These are phyloP conservation scores for Aspergillus pseudoglaucus DNA, from an alignment of 2,329 filamentous ascomycete species.

Conservation along the genomic window DNA sequence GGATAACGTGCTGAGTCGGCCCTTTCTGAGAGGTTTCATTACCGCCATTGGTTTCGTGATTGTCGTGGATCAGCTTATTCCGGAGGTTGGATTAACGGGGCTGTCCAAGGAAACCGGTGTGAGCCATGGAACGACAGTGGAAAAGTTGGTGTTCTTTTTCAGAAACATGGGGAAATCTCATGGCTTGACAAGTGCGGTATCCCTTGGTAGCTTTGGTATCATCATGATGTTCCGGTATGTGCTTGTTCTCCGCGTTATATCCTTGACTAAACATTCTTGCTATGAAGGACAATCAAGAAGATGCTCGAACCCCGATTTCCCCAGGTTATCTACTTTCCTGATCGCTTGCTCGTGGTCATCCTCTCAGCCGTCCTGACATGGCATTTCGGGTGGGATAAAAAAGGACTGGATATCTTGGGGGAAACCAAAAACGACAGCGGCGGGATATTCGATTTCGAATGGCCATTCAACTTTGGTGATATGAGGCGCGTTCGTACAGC, in stretches of 20 bases:
- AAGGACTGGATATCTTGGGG: constrained; percentile 78
- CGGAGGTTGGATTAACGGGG: constrained; percentile 71
- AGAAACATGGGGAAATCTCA: constrained; percentile 62
- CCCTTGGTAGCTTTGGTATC: constrained; percentile 70
- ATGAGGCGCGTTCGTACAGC: constrained; percentile 78
- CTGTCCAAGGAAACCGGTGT: constrained; percentile 57
- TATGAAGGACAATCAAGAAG: constrained; percentile 67
- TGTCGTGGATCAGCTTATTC: constrained; percentile 87
- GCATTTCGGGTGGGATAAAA: constrained; percentile 66
- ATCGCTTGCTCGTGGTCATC: constrained; percentile 84
- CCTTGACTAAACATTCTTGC: background rate
- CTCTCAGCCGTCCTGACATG: constrained; percentile 75
- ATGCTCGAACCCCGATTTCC: constrained; percentile 72
- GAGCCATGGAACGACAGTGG: constrained; percentile 75
- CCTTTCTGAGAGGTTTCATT: constrained; percentile 92
- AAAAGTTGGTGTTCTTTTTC: constrained; percentile 77
- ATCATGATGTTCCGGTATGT: constrained; percentile 83
- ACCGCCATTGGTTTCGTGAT: constrained; percentile 96
- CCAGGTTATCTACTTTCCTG: constrained; percentile 78
- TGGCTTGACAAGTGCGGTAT: constrained; percentile 67
- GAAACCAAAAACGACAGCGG: constrained; percentile 68
- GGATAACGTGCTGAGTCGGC: constrained; percentile 86
- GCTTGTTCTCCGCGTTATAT: background rate
- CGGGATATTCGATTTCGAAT: constrained; percentile 70
- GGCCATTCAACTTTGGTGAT: constrained; percentile 71